These are phyloP conservation scores for Aspergillus conjunctus DNA, from an alignment of 495 filamentous ascomycete genomes.

Conservation along the genomic window DNA sequence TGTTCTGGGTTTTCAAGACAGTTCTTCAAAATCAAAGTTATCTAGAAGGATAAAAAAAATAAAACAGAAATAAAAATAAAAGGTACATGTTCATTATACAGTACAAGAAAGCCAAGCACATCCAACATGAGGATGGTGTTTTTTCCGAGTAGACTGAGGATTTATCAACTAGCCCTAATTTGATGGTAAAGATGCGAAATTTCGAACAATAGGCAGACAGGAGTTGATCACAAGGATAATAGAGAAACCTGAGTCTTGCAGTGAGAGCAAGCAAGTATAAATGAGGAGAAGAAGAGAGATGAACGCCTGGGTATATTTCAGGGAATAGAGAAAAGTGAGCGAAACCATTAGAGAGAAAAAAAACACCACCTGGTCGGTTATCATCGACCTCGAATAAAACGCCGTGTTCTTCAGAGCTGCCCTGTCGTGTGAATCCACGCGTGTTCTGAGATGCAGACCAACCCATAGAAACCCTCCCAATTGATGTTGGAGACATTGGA, in stretches of 20 bases:
- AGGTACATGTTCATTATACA: not conserved
- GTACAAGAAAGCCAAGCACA: too few relatives aligned
- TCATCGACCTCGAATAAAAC: conserved; percentile 30
- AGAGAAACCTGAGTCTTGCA: conserved; percentile 1
- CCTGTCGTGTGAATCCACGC: conserved; percentile 24
- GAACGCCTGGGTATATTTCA: conserved; percentile 37
- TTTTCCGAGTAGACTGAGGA: too few relatives aligned
- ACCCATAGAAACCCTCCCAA: conserved; percentile 26
- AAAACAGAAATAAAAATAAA: not conserved
- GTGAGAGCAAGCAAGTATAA: conserved; percentile 10
- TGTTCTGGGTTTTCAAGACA: too few relatives aligned
- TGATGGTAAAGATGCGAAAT: too few relatives aligned
- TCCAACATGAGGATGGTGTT: too few relatives aligned
- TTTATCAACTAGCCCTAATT: too few relatives aligned
- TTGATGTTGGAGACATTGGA: conserved; percentile 24
- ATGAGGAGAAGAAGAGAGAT: conserved; percentile 9
- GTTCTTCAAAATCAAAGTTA: not conserved
- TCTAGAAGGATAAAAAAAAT: not conserved
- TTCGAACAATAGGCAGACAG: too few relatives aligned
- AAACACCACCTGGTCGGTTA: conserved; percentile 32
- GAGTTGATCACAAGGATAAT: conserved; percentile 2
- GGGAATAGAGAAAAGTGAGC: conserved; percentile 26
- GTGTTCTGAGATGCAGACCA: conserved; percentile 30
- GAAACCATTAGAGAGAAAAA: conserved; percentile 20
- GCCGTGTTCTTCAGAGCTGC: conserved; percentile 33